Evolutionary conservation across 805 yeast genomes (phyloP).

Genomic region (Zygoascus flipseniorum): DNA sequence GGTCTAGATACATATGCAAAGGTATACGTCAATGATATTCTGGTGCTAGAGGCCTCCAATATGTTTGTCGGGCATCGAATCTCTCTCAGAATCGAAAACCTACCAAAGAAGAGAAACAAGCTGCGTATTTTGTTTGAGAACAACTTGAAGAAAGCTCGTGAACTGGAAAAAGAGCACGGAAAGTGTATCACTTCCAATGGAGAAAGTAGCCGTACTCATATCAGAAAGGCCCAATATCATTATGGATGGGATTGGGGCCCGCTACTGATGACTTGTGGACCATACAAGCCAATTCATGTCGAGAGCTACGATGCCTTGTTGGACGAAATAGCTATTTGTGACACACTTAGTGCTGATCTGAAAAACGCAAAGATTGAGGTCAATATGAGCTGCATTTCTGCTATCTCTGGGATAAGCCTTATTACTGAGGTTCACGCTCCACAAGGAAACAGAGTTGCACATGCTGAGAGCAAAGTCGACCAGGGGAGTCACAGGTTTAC

Average conservation of each 20-base stretch:
- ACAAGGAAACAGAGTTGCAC: slow-evolving; percentile 3
- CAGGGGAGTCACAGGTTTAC: background rate
- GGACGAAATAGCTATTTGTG: slow-evolving; percentile 5
- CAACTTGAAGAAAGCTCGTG: background rate
- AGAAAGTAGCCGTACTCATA: slow-evolving; percentile 34
- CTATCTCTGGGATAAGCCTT: background rate
- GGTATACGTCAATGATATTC: slow-evolving; percentile 33
- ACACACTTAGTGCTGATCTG: slow-evolving; percentile 4
- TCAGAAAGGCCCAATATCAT: slow-evolving; percentile 46
- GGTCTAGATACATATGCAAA: slow-evolving; percentile 39
- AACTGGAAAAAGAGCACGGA: slow-evolving; percentile 8
- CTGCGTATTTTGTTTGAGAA: background rate
- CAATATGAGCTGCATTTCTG: background rate
- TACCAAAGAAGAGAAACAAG: background rate
- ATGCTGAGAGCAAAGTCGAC: background rate
- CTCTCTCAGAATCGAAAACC: slow-evolving; percentile 18
- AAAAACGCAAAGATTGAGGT: background rate
- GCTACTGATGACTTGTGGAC: slow-evolving; percentile 36
- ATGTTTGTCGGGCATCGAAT: slow-evolving; percentile 35
- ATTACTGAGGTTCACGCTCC: slow-evolving; percentile 9
- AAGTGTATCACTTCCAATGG: slow-evolving; percentile 31
- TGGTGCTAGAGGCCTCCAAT: slow-evolving; percentile 33
- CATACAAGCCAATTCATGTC: slow-evolving; percentile 32
- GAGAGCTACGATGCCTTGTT: slow-evolving; percentile 21
- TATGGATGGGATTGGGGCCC: slow-evolving; percentile 59